A percentile compares a stretch with the other conserved stretches of the same genome.
Conservation (phyloP, 768 basidiomycete species). For the Termitomyces sp. region DNA sequence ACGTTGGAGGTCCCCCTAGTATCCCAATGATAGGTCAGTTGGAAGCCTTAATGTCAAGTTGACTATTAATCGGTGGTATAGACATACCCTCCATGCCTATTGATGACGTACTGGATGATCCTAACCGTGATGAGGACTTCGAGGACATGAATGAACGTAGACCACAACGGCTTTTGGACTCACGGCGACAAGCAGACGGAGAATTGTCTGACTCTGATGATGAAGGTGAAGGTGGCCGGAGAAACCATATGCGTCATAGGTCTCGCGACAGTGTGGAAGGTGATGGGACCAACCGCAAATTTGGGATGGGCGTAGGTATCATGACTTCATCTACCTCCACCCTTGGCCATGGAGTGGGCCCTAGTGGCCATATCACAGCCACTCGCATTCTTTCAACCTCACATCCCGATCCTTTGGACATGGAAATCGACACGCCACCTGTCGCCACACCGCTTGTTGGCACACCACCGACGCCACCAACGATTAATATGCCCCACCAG, state of each 20-base stretch:
- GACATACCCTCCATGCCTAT: conserved; percentile 83
- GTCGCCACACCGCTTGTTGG: conserved; percentile 22
- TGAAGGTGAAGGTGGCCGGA: conserved; percentile 85
- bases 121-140: conserved; percentile 78
- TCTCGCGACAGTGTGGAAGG: conserved; percentile 46
- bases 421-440: conserved; percentile 41
- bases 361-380: conserved; percentile 63
- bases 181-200: conserved; percentile 75
- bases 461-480: conserved; percentile 1
- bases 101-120: conserved; percentile 80
- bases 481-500: conserved; percentile 9
- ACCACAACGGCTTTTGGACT: conserved; percentile 73
- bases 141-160: conserved; percentile 73
- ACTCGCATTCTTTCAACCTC: conserved; percentile 36
- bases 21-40: conserved; percentile 82
- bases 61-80: conserved; percentile 24
- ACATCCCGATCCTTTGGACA: conserved; percentile 21
- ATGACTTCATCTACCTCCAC: conserved; percentile 52
- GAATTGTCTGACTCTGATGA: conserved; percentile 98
- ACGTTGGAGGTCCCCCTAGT: conserved; percentile 84
- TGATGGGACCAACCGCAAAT: conserved; percentile 43
- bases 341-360: conserved; percentile 68
- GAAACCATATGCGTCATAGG: conserved; percentile 58
- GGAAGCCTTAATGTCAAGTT: not conserved
- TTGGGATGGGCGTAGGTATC: conserved; percentile 67